Evolutionary conservation across 164 flowering plant genomes (phyloP).

Genomic region (Dillenia suffruticosa): DNA sequence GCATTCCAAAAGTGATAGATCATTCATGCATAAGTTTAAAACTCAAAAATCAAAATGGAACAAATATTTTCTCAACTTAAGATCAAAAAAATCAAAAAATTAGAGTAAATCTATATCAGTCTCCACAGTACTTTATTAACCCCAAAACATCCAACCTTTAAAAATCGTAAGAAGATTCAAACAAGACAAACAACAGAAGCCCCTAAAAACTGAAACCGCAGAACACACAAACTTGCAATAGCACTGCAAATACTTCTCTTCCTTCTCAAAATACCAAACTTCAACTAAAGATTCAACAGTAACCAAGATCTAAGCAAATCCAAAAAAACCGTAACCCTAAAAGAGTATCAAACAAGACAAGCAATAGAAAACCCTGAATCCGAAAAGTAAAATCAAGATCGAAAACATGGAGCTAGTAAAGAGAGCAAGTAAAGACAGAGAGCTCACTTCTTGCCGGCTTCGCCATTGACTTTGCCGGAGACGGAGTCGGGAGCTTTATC

Average conservation of each 20-base stretch:
- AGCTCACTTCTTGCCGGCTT: conserved; percentile 73
- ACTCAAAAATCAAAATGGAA: too few species aligned
- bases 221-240: neutral
- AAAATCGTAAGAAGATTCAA: neutral
- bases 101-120: too few species aligned
- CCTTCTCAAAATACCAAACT: too few species aligned
- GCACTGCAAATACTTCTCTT: too few species aligned
- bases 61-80: too few species aligned
- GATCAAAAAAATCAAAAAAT: neutral
- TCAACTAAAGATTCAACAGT: too few species aligned
- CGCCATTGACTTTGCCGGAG: conserved; percentile 61
- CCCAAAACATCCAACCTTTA: neutral
- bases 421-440: neutral
- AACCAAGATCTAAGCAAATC: conserved; percentile 1
- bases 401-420: neutral
- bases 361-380: conserved; percentile 1
- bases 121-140: too few species aligned
- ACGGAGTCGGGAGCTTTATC: conserved; percentile 73
- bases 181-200: neutral
- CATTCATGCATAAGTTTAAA: too few species aligned
- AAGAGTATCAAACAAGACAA: neutral
- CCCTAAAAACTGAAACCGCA: neutral
- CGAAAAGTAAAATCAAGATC: neutral
- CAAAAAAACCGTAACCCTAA: neutral
- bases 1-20: too few species aligned